Evolutionary conservation across 139 green algal genomes (phyloP).

Genomic region (Chlorella sp.): DNA sequence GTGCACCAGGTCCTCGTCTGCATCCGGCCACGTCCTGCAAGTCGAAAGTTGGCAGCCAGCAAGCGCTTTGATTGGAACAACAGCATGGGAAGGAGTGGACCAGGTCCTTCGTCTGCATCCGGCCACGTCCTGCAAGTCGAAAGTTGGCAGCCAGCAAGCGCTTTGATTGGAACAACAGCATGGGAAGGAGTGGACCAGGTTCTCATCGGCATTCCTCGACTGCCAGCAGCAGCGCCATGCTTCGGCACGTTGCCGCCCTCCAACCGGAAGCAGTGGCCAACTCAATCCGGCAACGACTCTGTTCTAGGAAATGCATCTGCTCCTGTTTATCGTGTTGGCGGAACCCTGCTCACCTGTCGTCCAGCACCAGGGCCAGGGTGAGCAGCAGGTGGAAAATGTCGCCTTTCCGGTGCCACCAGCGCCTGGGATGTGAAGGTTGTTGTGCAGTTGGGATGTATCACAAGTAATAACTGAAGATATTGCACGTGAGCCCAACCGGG

Average conservation of each 20-base stretch:
- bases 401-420: slow-evolving; percentile 52
- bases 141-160: not conserved
- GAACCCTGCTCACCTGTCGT: slow-evolving; percentile 26
- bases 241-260: no score
- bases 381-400: slow-evolving; percentile 58
- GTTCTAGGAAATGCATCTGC: no score
- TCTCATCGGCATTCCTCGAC: no score
- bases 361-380: slow-evolving; percentile 33
- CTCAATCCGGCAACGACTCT: no score
- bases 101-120: slow-evolving; percentile 32
- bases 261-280: no score
- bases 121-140: slow-evolving; percentile 26
- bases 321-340: no score
- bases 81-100: slow-evolving; percentile 30
- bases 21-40: slow-evolving; percentile 36
- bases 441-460: not conserved
- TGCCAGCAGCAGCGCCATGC: no score
- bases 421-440: not conserved
- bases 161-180: not conserved
- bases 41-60: not conserved
- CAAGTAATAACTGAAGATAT: no score
- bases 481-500: no score
- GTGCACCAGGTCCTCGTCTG: slow-evolving; percentile 33
- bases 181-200: slow-evolving; percentile 29
- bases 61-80: not conserved